Base-by-base conservation (phyloP, 2,329 filamentous ascomycete genomes). In the Xylariaceae sp. region DNA sequence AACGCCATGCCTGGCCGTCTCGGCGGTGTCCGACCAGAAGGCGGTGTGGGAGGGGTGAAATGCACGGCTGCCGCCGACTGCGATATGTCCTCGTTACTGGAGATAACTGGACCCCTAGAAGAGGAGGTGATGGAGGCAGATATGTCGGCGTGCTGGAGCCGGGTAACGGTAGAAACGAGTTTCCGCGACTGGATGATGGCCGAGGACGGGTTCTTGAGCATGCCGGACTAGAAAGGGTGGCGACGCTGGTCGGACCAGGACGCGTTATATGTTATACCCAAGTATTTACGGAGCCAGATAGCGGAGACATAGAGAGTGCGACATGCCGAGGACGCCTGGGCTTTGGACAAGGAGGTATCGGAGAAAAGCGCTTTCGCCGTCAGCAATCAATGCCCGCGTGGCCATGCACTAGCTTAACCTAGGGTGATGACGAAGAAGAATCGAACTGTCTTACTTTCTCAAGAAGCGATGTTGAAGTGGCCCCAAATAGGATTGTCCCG, bases 31-130 rank as follows among this genome's bases (percentile, higher is more conserved):
- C 59, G 50, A 13, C 47, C 44, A 32, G 51, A 39, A 31, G 45
- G 46, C 15, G 42, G 57, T 37, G 59, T 56, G 43, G 65, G 59
- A 41, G 62, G 65, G 24, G 59, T 60, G 44, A 68, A 61, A 52
- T 71, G 67, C 18, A 70, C 69, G 23, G 71, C 69, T 34, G 71
- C 57, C 45, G 68, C 61, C 17, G 66, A 63, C 52, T 70, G 67
- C 35, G 21, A 11, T 24, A 24, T 41, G 11, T 34, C 34, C 31
- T 61, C 55, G 38, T 62, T 56, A 19, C 54, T 43, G 13, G 55
- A 51, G 43, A 53, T 37, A n/a, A 14, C 47, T 39, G 49, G 48
- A 41, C 48, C 32, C 21, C 41, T 47, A 19, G 43, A 31, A 9
- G 47, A 36, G 9, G 45, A 33, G 38, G 27, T 31, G 26, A 37